Evolutionary conservation across 176 grass and related monocot genomes (phyloP).

Genomic region (Oryza australiensis): DNA sequence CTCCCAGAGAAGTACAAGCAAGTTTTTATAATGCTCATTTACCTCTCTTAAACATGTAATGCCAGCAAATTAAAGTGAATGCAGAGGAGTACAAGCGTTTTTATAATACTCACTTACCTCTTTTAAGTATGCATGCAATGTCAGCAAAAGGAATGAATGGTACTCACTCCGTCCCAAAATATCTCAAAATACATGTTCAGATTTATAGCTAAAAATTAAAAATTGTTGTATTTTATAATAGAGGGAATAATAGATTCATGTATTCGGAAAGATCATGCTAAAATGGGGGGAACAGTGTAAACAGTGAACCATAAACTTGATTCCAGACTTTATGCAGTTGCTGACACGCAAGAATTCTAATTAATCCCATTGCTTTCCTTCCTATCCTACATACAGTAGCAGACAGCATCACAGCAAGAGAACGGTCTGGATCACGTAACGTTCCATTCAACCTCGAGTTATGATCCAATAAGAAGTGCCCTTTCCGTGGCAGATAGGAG

Average conservation of each 20-base stretch:
- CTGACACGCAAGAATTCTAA: conserved; percentile 46
- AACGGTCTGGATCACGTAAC: conserved; percentile 10
- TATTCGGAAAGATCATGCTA: background rate
- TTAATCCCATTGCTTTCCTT: conserved; percentile 37
- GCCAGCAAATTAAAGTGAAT: conserved; percentile 22
- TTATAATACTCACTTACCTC: no score
- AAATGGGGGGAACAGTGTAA: background rate
- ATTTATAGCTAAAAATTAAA: no score
- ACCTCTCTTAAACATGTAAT: conserved; percentile 8
- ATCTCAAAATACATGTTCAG: no score
- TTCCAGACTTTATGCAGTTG: conserved; percentile 29
- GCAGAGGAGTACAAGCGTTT: no score
- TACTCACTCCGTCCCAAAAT: background rate
- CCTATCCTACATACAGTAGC: conserved; percentile 7
- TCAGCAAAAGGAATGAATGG: background rate
- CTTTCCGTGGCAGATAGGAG: conserved; percentile 39
- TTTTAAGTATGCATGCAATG: no score
- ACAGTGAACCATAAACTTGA: conserved; percentile 18
- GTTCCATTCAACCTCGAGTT: conserved; percentile 30
- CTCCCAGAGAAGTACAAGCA: conserved; percentile 1
- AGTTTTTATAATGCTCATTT: background rate
- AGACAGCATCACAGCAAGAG: conserved; percentile 4
- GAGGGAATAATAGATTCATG: background rate
- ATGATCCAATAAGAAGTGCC: conserved; percentile 34
- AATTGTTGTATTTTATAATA: no score